Evolutionary conservation across 2,329 filamentous ascomycete species (phyloP).

Genomic region (Hypoxylon sp.): DNA sequence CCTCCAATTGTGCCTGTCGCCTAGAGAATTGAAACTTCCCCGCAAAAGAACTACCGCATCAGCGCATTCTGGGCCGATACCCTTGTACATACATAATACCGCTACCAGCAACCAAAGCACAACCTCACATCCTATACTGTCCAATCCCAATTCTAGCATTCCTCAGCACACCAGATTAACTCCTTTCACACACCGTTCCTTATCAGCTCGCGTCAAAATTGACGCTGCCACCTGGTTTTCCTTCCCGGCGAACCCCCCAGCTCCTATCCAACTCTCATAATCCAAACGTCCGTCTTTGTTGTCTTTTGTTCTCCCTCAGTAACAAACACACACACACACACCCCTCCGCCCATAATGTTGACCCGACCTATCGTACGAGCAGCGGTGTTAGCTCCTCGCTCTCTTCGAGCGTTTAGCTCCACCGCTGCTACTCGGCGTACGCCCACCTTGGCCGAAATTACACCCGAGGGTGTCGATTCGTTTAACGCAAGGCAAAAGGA

Average conservation of each 20-base stretch:
- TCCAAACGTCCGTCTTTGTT: slow-evolving; percentile 20
- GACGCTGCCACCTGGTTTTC: slow-evolving; percentile 14
- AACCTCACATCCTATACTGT: slow-evolving; percentile 11
- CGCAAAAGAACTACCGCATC: slow-evolving; percentile 27
- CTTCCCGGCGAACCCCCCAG: not conserved
- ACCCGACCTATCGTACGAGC: slow-evolving; percentile 66
- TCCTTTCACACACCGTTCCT: slow-evolving; percentile 9
- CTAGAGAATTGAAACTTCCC: slow-evolving; percentile 34
- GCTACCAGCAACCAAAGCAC: slow-evolving; percentile 16
- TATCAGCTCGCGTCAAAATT: slow-evolving; percentile 33
- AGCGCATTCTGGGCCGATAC: slow-evolving; percentile 22
- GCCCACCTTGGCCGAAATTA: slow-evolving; percentile 89
- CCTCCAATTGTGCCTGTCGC: slow-evolving; percentile 12
- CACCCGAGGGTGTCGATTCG: slow-evolving; percentile 76
- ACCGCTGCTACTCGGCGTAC: slow-evolving; percentile 66
- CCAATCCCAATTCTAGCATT: slow-evolving; percentile 37
- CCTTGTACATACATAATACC: slow-evolving; percentile 21
- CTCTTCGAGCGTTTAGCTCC: slow-evolving; percentile 71
- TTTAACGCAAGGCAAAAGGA: slow-evolving; percentile 89
- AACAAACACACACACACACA: slow-evolving; percentile 49
- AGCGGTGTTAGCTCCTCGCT: slow-evolving; percentile 62
- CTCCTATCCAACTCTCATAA: slow-evolving; percentile 15
- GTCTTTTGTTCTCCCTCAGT: slow-evolving; percentile 6
- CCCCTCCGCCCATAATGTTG: slow-evolving; percentile 61
- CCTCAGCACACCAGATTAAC: slow-evolving; percentile 27